These are phyloP conservation scores for Penicillium brasilianum DNA, from an alignment of 2,329 filamentous ascomycete species.

Conservation along the genomic window DNA sequence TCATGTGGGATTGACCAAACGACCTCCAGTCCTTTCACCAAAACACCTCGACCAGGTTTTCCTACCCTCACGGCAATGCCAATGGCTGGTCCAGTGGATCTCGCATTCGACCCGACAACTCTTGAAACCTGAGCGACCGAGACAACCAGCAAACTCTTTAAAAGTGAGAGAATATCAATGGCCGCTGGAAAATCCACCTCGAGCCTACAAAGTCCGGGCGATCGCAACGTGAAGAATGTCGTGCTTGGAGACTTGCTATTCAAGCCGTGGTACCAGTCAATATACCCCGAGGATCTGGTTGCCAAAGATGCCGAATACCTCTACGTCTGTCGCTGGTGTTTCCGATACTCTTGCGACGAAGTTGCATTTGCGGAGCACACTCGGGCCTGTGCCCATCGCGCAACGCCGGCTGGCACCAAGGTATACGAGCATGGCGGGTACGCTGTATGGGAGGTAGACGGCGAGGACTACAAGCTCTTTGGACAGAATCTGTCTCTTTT, in stretches of 20 bases:
- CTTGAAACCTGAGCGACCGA: slow-evolving; percentile 22
- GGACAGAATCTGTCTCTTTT: slow-evolving; percentile 96
- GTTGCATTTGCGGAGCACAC: slow-evolving; percentile 45
- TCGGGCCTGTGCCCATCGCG: slow-evolving; percentile 59
- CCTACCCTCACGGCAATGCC: slow-evolving; percentile 13
- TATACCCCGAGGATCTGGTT: slow-evolving; percentile 75
- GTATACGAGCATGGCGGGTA: slow-evolving; percentile 81
- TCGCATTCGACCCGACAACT: slow-evolving; percentile 14
- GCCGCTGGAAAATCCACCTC: slow-evolving; percentile 32
- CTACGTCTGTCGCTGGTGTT: slow-evolving; percentile 91
- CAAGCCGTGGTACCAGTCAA: slow-evolving; percentile 90
- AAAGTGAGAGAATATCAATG: slow-evolving; percentile 31
- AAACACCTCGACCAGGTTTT: background rate
- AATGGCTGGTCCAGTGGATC: slow-evolving; percentile 26
- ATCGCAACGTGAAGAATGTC: slow-evolving; percentile 84
- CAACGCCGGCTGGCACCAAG: slow-evolving; percentile 68
- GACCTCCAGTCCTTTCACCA: background rate
- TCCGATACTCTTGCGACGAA: slow-evolving; percentile 74
- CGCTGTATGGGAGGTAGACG: slow-evolving; percentile 91
- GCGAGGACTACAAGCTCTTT: slow-evolving; percentile 84
- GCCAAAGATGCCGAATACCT: slow-evolving; percentile 62
- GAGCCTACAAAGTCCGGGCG: slow-evolving; percentile 46
- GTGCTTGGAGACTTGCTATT: slow-evolving; percentile 84
- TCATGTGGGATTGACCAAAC: slow-evolving; percentile 2
- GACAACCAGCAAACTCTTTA: background rate